These are phyloP conservation scores for Candida sanyaensis DNA, from an alignment of 1,139 yeast species.

Conservation along the genomic window DNA sequence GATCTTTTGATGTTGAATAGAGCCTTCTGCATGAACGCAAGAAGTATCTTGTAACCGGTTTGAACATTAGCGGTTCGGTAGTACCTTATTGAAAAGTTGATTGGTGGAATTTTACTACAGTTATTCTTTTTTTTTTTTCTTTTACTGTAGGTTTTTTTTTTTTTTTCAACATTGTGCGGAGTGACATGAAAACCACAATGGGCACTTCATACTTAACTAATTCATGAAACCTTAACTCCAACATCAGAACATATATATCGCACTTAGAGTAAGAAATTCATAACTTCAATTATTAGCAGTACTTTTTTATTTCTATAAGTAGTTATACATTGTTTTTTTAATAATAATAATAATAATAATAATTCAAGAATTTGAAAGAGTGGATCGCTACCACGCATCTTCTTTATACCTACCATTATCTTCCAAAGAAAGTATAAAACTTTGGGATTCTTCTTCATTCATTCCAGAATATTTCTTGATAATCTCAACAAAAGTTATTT, in stretches of 20 bases:
- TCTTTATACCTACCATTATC: conserved; percentile 71
- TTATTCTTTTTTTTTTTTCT: background rate
- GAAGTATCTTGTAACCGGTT: background rate
- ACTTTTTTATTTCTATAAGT: too few relatives aligned
- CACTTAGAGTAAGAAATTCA: too few relatives aligned
- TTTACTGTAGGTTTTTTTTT: too few relatives aligned
- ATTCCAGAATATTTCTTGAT: conserved; percentile 43
- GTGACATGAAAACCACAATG: background rate
- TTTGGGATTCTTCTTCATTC: conserved; percentile 49
- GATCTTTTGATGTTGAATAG: conserved; percentile 23
- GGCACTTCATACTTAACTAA: too few relatives aligned
- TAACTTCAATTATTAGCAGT: too few relatives aligned
- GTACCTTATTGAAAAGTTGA: background rate
- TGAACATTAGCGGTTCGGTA: conserved; percentile 3
- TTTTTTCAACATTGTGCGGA: background rate
- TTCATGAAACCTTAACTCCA: too few relatives aligned
- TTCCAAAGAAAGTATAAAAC: conserved; percentile 61
- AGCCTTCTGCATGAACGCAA: conserved; percentile 3
- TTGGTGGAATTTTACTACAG: background rate
- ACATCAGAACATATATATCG: too few relatives aligned
- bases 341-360: too few relatives aligned
- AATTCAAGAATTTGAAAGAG: too few relatives aligned
- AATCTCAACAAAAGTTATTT: conserved; percentile 70
- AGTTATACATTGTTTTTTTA: too few relatives aligned
- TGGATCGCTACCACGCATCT: conserved; percentile 74